Evolutionary conservation across 192 early-diverging fungal genomes (phyloP).

Genomic region (Coemansia sp.): DNA sequence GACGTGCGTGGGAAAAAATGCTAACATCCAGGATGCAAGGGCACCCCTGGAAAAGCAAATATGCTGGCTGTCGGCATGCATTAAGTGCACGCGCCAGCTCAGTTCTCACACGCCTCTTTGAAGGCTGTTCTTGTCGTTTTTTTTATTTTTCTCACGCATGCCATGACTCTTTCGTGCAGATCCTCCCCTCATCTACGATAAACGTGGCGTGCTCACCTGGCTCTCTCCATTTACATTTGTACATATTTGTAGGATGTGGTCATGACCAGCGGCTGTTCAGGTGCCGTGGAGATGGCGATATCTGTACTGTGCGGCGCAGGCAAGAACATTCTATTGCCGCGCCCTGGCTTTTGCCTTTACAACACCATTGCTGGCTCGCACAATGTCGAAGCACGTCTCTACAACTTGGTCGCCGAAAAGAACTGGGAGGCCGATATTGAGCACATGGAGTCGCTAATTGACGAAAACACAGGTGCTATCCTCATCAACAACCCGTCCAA

Average conservation of each 20-base stretch:
- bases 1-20: slow-evolving; percentile 7
- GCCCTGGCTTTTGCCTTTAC: slow-evolving; percentile 88
- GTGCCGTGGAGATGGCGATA: slow-evolving; percentile 74
- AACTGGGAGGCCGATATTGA: slow-evolving; percentile 87
- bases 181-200: neutral
- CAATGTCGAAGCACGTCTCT: slow-evolving; percentile 79
- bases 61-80: slow-evolving; percentile 7
- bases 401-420: slow-evolving; percentile 76
- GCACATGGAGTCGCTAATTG: slow-evolving; percentile 80
- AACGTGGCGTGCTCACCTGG: neutral
- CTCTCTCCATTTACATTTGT: neutral
- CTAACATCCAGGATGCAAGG: neutral
- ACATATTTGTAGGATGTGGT: slow-evolving; percentile 68
- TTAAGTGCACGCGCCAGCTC: neutral
- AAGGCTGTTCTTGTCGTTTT: neutral
- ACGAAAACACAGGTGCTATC: slow-evolving; percentile 78
- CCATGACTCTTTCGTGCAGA: slow-evolving; percentile 11
- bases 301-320: slow-evolving; percentile 76
- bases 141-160: slow-evolving; percentile 22
- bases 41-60: neutral
- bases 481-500: slow-evolving; percentile 93
- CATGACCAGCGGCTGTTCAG: slow-evolving; percentile 80
- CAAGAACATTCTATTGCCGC: slow-evolving; percentile 84
- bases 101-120: slow-evolving; percentile 8
- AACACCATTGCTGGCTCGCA: slow-evolving; percentile 77